Evolutionary conservation across 805 yeast species (phyloP), one percentile per base, ranked within the genome.

Genomic region (Ogataea trehaloabstinens): DNA sequence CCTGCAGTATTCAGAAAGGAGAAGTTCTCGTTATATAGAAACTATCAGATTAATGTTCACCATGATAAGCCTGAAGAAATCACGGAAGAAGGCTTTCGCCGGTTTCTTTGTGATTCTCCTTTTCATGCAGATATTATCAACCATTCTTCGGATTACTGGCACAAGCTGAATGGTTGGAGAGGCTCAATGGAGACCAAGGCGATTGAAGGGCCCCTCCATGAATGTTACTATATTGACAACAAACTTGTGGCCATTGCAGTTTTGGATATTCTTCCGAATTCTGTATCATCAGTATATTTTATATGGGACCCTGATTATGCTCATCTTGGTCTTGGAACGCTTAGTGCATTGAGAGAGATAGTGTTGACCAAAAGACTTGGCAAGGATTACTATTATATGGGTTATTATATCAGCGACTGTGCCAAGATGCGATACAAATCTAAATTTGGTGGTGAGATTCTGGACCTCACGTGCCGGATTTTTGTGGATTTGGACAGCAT

Each of bases 221-320:
- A 87, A 53, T 74, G 86, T 55, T 89, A 87, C 54, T 85, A 82
- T 51, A 57, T 72, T 13, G 74, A 85, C 32, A 78, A 61, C 4
- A 68, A 72, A 44, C 65, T 89, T 16, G 75, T 85, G 28, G 96
- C 91, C 1, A 63, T 89, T 24, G 85, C 85, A 0, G 86, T 89
- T 1, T 54, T 84, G 21, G 97, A 89, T 59, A 64, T 89, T 16
- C 59, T 90, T 24, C 95, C 95, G 0, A 60, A 76, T 19, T 83
- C 86, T 0, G 58, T 90, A 0, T 87, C 96, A 0, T 80, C 95
- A 0, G 90, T 90, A 1, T 89, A 90, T 57, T 85, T 90, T 56
- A 78, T 89, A 10, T 87, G 93, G 85, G 90, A 88, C 55, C 93
- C 95, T 0, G 90, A 80, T 38, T 82, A 70, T 54, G 79, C 81